phyloP scores from a whole-genome alignment of 2,329 filamentous ascomycete genomes.

The Coniella lustricola region DNA sequence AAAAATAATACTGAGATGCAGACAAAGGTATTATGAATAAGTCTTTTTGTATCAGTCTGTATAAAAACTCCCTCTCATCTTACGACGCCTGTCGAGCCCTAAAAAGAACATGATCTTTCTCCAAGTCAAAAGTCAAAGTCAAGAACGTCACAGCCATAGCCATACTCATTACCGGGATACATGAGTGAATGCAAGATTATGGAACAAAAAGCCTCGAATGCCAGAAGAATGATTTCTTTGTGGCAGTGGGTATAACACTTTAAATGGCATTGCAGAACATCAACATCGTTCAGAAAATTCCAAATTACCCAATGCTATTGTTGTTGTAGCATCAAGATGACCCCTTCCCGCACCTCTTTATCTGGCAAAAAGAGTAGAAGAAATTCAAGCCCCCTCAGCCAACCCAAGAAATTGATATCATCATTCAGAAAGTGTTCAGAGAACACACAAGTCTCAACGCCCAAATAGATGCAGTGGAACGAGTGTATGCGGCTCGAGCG shows the following conservation, averaged over 20 bases:
- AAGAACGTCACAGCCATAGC: too few relatives aligned
- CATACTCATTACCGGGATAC: too few relatives aligned
- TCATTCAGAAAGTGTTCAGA: background rate
- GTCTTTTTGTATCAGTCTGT: background rate
- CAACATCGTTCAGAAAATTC: constrained; percentile 10
- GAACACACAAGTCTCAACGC: constrained; percentile 4
- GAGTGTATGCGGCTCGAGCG: constrained; percentile 2
- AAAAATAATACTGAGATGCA: background rate
- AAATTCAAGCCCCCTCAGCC: too few relatives aligned
- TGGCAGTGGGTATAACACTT: constrained; percentile 12
- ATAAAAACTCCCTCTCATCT: too few relatives aligned
- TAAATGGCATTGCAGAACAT: constrained; percentile 13
- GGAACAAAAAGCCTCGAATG: background rate
- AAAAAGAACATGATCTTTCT: too few relatives aligned
- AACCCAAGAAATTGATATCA: background rate
- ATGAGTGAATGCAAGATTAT: too few relatives aligned
- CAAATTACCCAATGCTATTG: too few relatives aligned
- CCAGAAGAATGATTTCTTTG: background rate
- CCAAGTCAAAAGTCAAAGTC: too few relatives aligned
- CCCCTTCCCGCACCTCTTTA: too few relatives aligned
- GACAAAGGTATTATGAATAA: background rate
- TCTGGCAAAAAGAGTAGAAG: too few relatives aligned
- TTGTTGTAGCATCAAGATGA: too few relatives aligned
- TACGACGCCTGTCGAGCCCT: too few relatives aligned
- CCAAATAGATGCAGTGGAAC: constrained; percentile 9